phyloP scores from a whole-genome alignment of 148 eudicot species.

The Rhododendron vialii region DNA sequence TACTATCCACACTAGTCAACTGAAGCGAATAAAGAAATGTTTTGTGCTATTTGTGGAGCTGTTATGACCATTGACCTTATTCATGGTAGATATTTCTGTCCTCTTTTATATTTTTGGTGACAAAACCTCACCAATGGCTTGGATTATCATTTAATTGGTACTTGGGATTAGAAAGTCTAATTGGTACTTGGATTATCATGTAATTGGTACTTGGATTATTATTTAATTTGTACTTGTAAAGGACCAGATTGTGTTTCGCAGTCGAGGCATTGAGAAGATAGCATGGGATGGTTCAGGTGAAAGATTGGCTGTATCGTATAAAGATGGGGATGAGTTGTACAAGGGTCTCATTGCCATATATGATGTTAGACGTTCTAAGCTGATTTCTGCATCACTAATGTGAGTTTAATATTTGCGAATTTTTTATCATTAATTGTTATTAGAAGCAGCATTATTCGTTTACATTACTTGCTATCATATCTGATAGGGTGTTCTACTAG shows the following conservation, averaged over 20 bases:
- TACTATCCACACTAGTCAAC: not conserved
- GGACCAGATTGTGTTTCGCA: constrained; percentile 29
- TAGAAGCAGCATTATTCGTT: not conserved
- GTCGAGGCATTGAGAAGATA: constrained; percentile 75
- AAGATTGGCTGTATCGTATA: constrained; percentile 79
- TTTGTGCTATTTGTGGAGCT: not conserved
- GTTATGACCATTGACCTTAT: not conserved
- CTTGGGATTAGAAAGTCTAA: not conserved
- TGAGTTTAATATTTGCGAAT: constrained; percentile 30
- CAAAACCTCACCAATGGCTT: not conserved
- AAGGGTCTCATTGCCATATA: constrained; percentile 84
- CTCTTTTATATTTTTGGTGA: not conserved
- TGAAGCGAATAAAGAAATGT: not conserved
- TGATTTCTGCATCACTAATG: constrained; percentile 82
- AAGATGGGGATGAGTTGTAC: constrained; percentile 80
- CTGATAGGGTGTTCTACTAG: not conserved
- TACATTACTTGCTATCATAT: not conserved
- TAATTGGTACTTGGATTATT: not conserved
- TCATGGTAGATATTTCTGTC: not conserved
- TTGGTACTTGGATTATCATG: not conserved
- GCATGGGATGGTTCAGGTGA: constrained; percentile 99
- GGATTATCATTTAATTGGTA: not conserved
- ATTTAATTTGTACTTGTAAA: not conserved
- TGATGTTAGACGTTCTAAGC: constrained; percentile 77
- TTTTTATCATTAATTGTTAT: not conserved